phyloP scores from a whole-genome alignment of 2,329 filamentous ascomycete species.

The Claviceps monticola region DNA sequence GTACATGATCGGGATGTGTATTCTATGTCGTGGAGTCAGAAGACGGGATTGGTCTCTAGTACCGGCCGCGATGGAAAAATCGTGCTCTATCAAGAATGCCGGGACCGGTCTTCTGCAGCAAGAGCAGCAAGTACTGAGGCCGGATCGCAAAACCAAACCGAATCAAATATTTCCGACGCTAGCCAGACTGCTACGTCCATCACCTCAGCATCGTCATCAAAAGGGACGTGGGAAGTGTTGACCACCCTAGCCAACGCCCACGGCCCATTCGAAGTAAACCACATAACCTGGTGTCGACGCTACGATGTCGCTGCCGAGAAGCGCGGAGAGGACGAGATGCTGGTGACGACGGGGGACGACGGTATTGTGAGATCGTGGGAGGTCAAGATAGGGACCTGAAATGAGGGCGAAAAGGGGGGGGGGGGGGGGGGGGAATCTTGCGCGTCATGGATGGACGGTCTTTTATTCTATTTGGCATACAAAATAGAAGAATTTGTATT shows the following conservation, averaged over 20 bases:
- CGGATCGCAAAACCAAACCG: neutral
- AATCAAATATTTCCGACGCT: neutral
- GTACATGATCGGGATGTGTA: slow-evolving; percentile 74
- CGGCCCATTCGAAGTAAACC: slow-evolving; percentile 88
- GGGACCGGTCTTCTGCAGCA: neutral
- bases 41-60: slow-evolving; percentile 68
- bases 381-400: slow-evolving; percentile 18
- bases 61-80: slow-evolving; percentile 77
- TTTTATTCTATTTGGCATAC: too few relatives aligned
- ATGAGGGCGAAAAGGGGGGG: too few relatives aligned
- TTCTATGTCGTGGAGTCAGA: slow-evolving; percentile 68
- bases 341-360: slow-evolving; percentile 87
- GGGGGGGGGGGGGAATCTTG: too few relatives aligned
- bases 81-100: slow-evolving; percentile 58
- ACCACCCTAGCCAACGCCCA: slow-evolving; percentile 61
- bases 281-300: slow-evolving; percentile 73
- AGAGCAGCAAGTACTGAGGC: too few relatives aligned
- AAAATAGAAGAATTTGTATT: too few relatives aligned
- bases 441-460: too few relatives aligned
- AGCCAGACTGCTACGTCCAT: slow-evolving; percentile 4
- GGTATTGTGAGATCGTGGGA: slow-evolving; percentile 78
- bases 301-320: slow-evolving; percentile 49
- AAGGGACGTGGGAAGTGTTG: slow-evolving; percentile 50
- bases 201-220: slow-evolving; percentile 24
- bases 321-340: slow-evolving; percentile 58